Evolutionary conservation across 2,329 filamentous ascomycete genomes (phyloP).

Genomic region (Microdochium trichocladiopsis): DNA sequence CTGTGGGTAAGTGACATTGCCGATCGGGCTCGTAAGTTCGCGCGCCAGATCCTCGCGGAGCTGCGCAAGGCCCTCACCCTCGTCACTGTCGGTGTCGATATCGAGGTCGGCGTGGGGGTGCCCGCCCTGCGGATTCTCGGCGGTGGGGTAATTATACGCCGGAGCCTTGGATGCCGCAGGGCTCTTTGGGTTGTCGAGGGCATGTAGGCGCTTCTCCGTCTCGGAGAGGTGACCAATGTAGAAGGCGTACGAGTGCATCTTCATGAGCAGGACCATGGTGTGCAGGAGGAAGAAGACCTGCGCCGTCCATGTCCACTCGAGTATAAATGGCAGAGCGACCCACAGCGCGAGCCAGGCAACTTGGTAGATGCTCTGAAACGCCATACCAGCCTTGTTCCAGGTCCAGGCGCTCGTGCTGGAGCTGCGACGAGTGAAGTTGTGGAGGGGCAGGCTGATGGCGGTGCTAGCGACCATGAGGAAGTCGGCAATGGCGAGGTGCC

Average conservation of each 20-base stretch:
- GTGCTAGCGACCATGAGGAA: conserved; percentile 77
- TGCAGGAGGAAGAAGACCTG: conserved; percentile 94
- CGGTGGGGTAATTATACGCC: conserved; percentile 69
- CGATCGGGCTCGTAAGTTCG: conserved; percentile 86
- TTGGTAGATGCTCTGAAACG: conserved; percentile 78
- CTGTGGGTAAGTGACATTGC: conserved; percentile 80
- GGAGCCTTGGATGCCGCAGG: conserved; percentile 61
- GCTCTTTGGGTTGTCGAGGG: conserved; percentile 63
- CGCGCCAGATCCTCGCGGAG: conserved; percentile 82
- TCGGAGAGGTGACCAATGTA: conserved; percentile 95
- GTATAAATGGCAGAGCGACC: conserved; percentile 76
- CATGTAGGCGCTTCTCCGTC: conserved; percentile 71
- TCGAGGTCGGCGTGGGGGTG: conserved; percentile 14
- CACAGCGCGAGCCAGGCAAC: conserved; percentile 71
- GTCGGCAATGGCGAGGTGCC: conserved; percentile 79
- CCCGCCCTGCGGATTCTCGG: conserved; percentile 41
- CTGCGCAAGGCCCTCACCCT: conserved; percentile 46
- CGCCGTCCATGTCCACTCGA: conserved; percentile 93
- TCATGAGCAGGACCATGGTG: conserved; percentile 90
- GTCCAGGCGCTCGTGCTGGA: conserved; percentile 46
- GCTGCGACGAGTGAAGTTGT: conserved; percentile 50
- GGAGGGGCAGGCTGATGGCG: conserved; percentile 64
- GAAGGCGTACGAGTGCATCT: conserved; percentile 97
- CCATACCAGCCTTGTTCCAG: conserved; percentile 74
- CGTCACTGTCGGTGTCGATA: conserved; percentile 28